Percentiles rank a stretch among this genome's conserved stretches.
These are phyloP conservation scores for Raffaelea albimanens DNA, from an alignment of 2,329 filamentous ascomycete genomes.

Conservation along the genomic window DNA sequence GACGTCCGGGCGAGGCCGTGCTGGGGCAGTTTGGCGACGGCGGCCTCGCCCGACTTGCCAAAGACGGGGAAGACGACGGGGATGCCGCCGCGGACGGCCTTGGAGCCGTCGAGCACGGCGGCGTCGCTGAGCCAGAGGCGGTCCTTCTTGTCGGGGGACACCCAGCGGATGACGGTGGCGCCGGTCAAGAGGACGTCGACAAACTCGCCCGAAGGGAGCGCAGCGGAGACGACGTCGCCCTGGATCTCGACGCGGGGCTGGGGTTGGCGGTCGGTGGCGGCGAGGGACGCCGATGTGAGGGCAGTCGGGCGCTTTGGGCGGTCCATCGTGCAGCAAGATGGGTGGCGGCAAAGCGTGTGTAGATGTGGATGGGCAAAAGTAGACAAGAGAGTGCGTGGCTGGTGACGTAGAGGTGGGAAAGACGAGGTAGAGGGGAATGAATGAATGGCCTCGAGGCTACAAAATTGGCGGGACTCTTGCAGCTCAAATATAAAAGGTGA, in stretches of 20 bases:
- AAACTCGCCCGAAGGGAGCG: constrained; percentile 76
- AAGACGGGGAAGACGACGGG: constrained; percentile 95
- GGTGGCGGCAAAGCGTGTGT: not conserved
- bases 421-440: too few relatives aligned
- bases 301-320: constrained; percentile 75
- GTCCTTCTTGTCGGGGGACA: constrained; percentile 63
- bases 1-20: constrained; percentile 91
- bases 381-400: not conserved
- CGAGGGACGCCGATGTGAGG: constrained; percentile 62
- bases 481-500: too few relatives aligned
- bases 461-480: too few relatives aligned
- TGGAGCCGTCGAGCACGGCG: constrained; percentile 74
- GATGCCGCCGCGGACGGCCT: constrained; percentile 84
- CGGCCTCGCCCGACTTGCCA: constrained; percentile 54
- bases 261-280: constrained; percentile 64
- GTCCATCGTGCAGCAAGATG: constrained; percentile 40
- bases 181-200: constrained; percentile 83
- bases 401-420: too few relatives aligned
- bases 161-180: constrained; percentile 91
- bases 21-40: constrained; percentile 74
- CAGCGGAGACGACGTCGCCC: constrained; percentile 60
- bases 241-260: constrained; percentile 67
- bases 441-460: too few relatives aligned
- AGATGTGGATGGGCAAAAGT: too few relatives aligned
- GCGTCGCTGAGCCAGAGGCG: constrained; percentile 79